phyloP scores from a whole-genome alignment of 805 yeast species.

The Suhomyces sp. region DNA sequence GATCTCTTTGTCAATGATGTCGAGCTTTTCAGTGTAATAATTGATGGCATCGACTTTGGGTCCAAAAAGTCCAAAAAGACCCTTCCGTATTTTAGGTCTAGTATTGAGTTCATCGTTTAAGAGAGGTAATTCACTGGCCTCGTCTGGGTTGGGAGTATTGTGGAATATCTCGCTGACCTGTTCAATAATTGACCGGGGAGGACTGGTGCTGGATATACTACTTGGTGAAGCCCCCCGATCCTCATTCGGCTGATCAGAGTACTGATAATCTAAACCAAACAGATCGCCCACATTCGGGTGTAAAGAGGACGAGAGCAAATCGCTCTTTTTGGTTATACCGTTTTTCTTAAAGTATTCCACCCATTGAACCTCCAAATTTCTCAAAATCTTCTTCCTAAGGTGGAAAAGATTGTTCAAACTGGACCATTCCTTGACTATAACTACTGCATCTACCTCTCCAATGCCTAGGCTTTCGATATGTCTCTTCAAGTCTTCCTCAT shows the following conservation, averaged over 20 bases:
- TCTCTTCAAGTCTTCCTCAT: conserved; percentile 62
- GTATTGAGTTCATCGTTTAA: conserved; percentile 24
- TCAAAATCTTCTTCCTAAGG: conserved; percentile 51
- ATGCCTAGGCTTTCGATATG: conserved; percentile 77
- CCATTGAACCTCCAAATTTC: conserved; percentile 68
- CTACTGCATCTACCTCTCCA: conserved; percentile 73
- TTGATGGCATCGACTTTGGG: conserved; percentile 77
- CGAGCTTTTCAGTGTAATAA: conserved; percentile 65
- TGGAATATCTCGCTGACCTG: conserved; percentile 25
- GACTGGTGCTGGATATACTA: not conserved
- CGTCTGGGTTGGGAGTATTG: conserved; percentile 7
- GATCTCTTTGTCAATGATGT: conserved; percentile 69
- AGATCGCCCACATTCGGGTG: conserved; percentile 29
- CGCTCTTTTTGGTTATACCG: conserved; percentile 27
- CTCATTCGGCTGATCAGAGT: conserved; percentile 8
- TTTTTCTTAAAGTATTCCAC: conserved; percentile 53
- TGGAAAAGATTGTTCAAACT: conserved; percentile 63
- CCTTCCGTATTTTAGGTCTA: conserved; percentile 64
- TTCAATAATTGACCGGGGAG: conserved; percentile 20
- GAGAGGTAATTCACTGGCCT: conserved; percentile 18
- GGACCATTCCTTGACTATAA: conserved; percentile 86
- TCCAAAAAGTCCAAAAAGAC: conserved; percentile 64
- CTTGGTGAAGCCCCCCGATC: conserved; percentile 4
- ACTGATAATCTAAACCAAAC: conserved; percentile 14
- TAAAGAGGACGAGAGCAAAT: conserved; percentile 25